These are phyloP conservation scores for Neurospora sp. DNA, from an alignment of 495 filamentous ascomycete genomes.

Conservation along the genomic window DNA sequence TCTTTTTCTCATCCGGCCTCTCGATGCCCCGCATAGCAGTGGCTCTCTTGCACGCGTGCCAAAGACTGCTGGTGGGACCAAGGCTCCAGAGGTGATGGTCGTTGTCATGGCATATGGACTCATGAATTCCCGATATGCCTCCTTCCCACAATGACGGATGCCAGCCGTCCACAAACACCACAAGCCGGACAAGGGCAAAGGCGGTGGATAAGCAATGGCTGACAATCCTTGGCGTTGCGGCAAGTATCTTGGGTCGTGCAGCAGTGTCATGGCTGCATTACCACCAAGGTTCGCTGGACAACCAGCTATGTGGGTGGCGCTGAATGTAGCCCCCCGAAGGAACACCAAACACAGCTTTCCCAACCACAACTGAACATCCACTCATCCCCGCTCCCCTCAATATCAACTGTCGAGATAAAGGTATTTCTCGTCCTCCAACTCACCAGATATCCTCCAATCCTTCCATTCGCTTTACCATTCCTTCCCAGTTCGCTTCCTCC, in stretches of 20 bases:
- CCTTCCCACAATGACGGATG: not conserved
- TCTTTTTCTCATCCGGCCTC: not conserved
- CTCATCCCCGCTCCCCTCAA: not conserved
- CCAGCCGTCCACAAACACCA: not conserved
- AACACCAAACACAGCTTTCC: not conserved
- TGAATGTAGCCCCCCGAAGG: not conserved
- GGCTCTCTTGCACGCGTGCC: not conserved
- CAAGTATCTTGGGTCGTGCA: not conserved
- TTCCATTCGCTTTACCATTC: not conserved
- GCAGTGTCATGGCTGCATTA: not conserved
- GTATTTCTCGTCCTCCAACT: not conserved
- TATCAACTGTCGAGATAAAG: not conserved
- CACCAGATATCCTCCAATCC: not conserved
- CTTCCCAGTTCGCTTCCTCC: not conserved
- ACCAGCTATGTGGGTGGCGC: not conserved
- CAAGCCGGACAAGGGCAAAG: not conserved
- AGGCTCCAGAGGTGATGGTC: not conserved
- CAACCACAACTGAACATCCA: not conserved
- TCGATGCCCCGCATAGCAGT: not conserved
- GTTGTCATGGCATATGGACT: not conserved
- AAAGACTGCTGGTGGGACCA: not conserved
- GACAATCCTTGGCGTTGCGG: not conserved
- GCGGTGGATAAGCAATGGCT: not conserved
- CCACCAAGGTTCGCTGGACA: not conserved
- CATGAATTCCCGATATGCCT: not conserved